phyloP scores from a whole-genome alignment of 2,329 filamentous ascomycete genomes.

The Ceratocystis destructans region DNA sequence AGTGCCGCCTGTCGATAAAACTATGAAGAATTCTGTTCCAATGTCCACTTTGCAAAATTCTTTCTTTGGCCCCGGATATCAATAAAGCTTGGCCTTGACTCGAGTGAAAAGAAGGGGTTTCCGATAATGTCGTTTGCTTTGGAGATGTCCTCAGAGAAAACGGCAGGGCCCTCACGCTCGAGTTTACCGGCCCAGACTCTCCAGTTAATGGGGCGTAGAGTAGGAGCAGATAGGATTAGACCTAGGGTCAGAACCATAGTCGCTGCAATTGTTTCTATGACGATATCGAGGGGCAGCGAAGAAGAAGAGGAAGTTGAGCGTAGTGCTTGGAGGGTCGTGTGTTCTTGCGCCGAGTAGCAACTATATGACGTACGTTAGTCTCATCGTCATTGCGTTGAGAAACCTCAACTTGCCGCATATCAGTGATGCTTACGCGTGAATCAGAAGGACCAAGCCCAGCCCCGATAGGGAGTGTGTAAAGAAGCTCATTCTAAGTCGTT shows the following conservation, averaged over 20 bases:
- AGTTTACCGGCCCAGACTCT: slow-evolving; percentile 70
- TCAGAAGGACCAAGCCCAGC: slow-evolving; percentile 63
- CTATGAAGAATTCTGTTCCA: slow-evolving; percentile 23
- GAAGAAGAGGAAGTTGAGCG: slow-evolving; percentile 33
- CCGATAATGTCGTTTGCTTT: slow-evolving; percentile 56
- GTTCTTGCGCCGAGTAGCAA: slow-evolving; percentile 92
- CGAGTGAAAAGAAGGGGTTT: slow-evolving; percentile 67
- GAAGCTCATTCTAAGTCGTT: slow-evolving; percentile 10
- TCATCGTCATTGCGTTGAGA: background rate
- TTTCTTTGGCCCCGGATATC: slow-evolving; percentile 71
- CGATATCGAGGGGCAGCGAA: slow-evolving; percentile 69
- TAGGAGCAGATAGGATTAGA: slow-evolving; percentile 63
- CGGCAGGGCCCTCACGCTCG: slow-evolving; percentile 50
- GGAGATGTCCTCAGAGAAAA: slow-evolving; percentile 50
- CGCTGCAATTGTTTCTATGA: slow-evolving; percentile 69
- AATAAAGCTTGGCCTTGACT: slow-evolving; percentile 71
- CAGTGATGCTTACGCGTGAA: slow-evolving; percentile 56
- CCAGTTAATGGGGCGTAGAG: slow-evolving; percentile 75
- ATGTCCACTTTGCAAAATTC: slow-evolving; percentile 66
- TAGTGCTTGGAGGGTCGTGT: slow-evolving; percentile 57
- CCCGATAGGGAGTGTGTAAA: slow-evolving; percentile 29
- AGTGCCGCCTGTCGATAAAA: background rate
- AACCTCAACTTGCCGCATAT: background rate
- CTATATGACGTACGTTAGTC: slow-evolving; percentile 37
- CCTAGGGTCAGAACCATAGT: slow-evolving; percentile 71